phyloP scores from a whole-genome alignment of 257 asterid species.

The Nicotiana tomentosiformis region DNA sequence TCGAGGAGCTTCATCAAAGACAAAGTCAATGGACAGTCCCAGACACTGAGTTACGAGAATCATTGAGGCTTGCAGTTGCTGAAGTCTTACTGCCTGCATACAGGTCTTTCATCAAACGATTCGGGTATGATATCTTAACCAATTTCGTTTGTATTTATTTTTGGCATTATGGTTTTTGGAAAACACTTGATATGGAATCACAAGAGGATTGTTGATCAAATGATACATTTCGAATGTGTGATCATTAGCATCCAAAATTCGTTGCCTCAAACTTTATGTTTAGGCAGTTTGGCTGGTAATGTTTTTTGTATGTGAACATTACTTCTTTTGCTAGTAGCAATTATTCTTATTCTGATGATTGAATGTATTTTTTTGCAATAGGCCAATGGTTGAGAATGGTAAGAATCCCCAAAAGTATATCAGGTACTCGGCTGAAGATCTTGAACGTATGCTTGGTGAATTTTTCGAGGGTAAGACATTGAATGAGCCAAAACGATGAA shows the following conservation, averaged over 20 bases:
- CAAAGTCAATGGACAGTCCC: constrained; percentile 99
- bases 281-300: neutral
- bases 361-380: constrained; percentile 12
- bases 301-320: neutral
- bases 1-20: constrained; percentile 98
- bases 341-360: neutral
- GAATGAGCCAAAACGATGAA: constrained; percentile 76
- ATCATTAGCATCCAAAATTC: neutral
- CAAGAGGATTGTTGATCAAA: neutral
- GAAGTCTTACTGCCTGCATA: constrained; percentile 96
- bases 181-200: neutral
- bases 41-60: constrained; percentile 90
- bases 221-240: neutral
- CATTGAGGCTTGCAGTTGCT: constrained; percentile 94
- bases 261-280: neutral
- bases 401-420: constrained; percentile 95
- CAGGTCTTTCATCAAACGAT: constrained; percentile 87
- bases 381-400: constrained; percentile 87
- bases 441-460: constrained; percentile 95
- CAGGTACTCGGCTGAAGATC: constrained; percentile 96
- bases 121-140: constrained; percentile 50
- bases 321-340: neutral
- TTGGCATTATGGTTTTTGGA: neutral
- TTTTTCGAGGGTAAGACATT: constrained; percentile 95
- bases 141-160: neutral